Evolutionary conservation across 1,284 basidiomycete genomes (phyloP).

Genomic region (Xerocomus nothofagi): DNA sequence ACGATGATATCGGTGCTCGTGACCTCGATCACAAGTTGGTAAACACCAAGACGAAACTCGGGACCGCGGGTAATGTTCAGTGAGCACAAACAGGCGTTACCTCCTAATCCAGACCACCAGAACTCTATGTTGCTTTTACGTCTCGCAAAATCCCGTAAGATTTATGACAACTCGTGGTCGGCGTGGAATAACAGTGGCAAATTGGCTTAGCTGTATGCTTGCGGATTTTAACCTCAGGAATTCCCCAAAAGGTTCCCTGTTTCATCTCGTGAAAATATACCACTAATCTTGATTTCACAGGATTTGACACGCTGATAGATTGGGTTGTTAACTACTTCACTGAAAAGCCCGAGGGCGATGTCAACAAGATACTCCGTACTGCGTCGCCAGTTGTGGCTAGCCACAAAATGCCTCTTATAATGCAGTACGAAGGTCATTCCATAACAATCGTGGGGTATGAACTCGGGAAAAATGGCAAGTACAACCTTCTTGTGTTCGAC

Average conservation of each 20-base stretch:
- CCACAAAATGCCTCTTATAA: slow-evolving; percentile 72
- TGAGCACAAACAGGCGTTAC: background rate
- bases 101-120: slow-evolving; percentile 7
- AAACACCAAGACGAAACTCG: slow-evolving; percentile 74
- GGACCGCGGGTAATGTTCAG: slow-evolving; percentile 60
- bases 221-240: slow-evolving; percentile 58
- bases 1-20: slow-evolving; percentile 64
- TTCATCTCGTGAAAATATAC: background rate
- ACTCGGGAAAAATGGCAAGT: slow-evolving; percentile 51
- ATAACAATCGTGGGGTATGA: slow-evolving; percentile 85
- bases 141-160: slow-evolving; percentile 77
- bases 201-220: slow-evolving; percentile 49
- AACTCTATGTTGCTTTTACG: slow-evolving; percentile 60
- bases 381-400: slow-evolving; percentile 56
- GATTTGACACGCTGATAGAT: slow-evolving; percentile 46
- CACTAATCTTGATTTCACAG: slow-evolving; percentile 4
- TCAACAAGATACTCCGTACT: slow-evolving; percentile 48
- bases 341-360: slow-evolving; percentile 36
- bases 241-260: slow-evolving; percentile 39
- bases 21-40: slow-evolving; percentile 60
- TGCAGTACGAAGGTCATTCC: slow-evolving; percentile 83
- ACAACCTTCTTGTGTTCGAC: slow-evolving; percentile 75
- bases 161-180: background rate
- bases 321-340: slow-evolving; percentile 73
- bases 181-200: background rate